Conservation (phyloP, 306 rosid species). For the Hylodesmum podocarpum region DNA sequence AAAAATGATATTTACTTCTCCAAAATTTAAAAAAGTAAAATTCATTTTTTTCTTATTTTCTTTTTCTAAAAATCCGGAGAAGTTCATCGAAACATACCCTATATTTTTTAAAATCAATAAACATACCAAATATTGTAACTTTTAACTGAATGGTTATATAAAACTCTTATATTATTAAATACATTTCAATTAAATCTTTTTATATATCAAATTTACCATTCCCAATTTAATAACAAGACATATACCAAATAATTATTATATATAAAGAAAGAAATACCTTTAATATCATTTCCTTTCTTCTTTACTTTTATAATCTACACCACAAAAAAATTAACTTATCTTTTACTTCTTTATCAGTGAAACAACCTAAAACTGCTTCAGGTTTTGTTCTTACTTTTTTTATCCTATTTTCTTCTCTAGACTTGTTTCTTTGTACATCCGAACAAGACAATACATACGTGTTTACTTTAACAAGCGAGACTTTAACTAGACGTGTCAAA, state of each 20-base stretch:
- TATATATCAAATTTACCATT: background rate
- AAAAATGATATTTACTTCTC: too few relatives aligned
- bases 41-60: too few relatives aligned
- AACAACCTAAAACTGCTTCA: too few relatives aligned
- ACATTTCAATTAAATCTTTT: too few relatives aligned
- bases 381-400: background rate
- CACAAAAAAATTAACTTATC: background rate
- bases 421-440: background rate
- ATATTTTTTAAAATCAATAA: too few relatives aligned
- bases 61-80: too few relatives aligned
- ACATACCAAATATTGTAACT: too few relatives aligned
- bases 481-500: conserved; percentile 16
- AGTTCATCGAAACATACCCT: too few relatives aligned
- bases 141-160: too few relatives aligned
- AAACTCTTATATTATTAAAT: too few relatives aligned
- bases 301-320: background rate
- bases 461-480: background rate
- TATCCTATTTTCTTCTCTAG: background rate
- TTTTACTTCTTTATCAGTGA: too few relatives aligned
- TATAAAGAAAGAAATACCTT: background rate
- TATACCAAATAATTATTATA: background rate
- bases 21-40: too few relatives aligned
- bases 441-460: background rate
- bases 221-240: background rate
- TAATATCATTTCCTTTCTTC: background rate